Percentiles rank a stretch among this genome's conserved stretches.
phyloP scores from a whole-genome alignment of 2,329 filamentous ascomycete species.

The Basipetospora sp. region DNA sequence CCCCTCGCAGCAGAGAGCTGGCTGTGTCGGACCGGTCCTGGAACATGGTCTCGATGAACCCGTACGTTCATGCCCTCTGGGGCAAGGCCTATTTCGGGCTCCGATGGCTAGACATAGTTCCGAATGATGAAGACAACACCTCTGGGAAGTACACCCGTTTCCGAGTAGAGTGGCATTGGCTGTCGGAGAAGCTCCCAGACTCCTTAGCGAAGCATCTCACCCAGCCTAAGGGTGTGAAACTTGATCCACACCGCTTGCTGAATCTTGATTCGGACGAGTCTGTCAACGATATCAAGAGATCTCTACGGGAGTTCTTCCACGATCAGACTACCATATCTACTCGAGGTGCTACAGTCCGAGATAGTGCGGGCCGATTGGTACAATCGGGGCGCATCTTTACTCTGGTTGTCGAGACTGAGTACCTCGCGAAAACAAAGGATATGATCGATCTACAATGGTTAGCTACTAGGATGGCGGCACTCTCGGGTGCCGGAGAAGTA shows the following conservation, averaged over 20 bases:
- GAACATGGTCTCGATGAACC: not conserved
- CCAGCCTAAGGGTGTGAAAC: not conserved
- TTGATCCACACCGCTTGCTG: not conserved
- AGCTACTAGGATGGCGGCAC: not conserved
- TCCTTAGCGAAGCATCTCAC: not conserved
- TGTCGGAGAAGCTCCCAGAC: not conserved
- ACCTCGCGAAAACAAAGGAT: not conserved
- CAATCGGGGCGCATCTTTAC: not conserved
- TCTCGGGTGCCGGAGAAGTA: not conserved
- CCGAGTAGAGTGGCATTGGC: not conserved
- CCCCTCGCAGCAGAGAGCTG: not conserved
- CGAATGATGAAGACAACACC: not conserved
- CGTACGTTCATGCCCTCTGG: not conserved
- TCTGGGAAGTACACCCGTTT: not conserved
- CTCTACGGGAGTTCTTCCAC: not conserved
- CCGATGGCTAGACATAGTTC: not conserved
- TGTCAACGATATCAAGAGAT: not conserved
- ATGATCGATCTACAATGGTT: conserved; percentile 1
- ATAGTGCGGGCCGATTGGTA: not conserved
- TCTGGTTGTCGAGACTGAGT: not conserved
- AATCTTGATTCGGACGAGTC: not conserved
- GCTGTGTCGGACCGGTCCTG: not conserved
- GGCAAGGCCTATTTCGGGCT: not conserved
- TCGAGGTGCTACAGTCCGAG: not conserved
- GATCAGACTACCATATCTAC: not conserved